phyloP scores from a whole-genome alignment of 1,139 yeast species.

The Hyphopichia fennica region DNA sequence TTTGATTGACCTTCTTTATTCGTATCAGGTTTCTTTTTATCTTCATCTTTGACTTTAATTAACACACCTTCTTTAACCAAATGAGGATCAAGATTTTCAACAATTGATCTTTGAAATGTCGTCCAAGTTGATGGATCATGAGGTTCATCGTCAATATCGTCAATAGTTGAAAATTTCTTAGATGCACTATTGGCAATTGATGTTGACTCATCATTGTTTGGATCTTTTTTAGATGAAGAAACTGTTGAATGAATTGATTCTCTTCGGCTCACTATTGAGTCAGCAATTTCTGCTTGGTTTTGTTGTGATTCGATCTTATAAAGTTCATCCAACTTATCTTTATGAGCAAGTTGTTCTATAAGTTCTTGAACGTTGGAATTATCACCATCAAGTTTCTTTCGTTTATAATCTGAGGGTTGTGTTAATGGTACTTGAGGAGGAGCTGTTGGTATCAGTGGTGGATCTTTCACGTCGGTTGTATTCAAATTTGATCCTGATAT shows the following conservation, averaged over 20 bases:
- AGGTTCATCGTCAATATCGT: constrained; percentile 1
- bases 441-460: too few relatives aligned
- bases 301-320: constrained; percentile 6
- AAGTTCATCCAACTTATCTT: constrained; percentile 6
- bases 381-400: neutral
- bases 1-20: constrained; percentile 9
- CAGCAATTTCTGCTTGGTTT: neutral
- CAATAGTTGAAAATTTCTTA: too few relatives aligned
- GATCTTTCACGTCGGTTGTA: neutral
- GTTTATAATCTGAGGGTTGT: neutral
- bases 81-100: constrained; percentile 32
- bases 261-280: neutral
- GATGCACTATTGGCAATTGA: neutral
- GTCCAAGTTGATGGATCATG: constrained; percentile 13
- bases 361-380: constrained; percentile 1
- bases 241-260: neutral
- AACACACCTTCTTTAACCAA: constrained; percentile 20
- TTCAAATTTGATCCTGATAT: neutral
- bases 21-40: constrained; percentile 3
- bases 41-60: constrained; percentile 15
- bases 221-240: neutral
- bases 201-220: neutral
- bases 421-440: too few relatives aligned
- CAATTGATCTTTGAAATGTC: constrained; percentile 35
- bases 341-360: constrained; percentile 1